These are phyloP conservation scores for Sclerospora graminicola DNA, from an alignment of 352 stramenopile genomes.

Conservation along the genomic window DNA sequence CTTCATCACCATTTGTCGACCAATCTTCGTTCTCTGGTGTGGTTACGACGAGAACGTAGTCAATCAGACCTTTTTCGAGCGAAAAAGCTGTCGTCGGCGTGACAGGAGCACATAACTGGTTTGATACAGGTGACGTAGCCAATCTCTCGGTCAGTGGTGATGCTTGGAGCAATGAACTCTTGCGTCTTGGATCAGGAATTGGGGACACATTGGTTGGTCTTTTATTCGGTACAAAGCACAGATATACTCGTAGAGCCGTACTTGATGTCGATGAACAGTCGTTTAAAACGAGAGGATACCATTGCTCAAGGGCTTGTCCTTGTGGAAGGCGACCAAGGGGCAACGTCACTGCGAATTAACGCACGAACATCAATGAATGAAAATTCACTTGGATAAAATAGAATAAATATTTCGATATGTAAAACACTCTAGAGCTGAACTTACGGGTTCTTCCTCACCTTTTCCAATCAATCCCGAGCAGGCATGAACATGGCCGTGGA, in stretches of 20 bases:
- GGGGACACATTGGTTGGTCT: constrained; percentile 3
- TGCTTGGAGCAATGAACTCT: constrained; percentile 3
- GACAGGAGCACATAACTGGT: constrained; percentile 7
- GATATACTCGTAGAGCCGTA: constrained; percentile 49
- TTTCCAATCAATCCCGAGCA: constrained; percentile 65
- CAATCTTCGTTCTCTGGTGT: constrained; percentile 1
- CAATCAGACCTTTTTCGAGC: constrained; percentile 56
- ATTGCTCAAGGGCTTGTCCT: constrained; percentile 77
- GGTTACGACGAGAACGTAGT: constrained; percentile 73
- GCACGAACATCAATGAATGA: not conserved
- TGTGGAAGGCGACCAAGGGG: constrained; percentile 49
- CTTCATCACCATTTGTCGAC: constrained; percentile 25
- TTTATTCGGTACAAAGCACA: constrained; percentile 52
- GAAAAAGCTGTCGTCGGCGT: constrained; percentile 11
- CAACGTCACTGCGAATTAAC: constrained; percentile 19
- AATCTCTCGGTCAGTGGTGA: constrained; percentile 19
- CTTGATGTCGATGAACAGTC: constrained; percentile 35
- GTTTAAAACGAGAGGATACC: constrained; percentile 58
- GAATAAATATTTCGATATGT: no score
- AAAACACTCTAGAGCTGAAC: not conserved
- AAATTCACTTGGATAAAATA: no score
- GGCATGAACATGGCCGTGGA: constrained; percentile 25
- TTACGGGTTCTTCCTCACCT: constrained; percentile 22
- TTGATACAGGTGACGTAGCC: constrained; percentile 26
- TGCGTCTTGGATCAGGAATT: constrained; percentile 12